Percentiles rank a stretch among this genome's conserved stretches.
Evolutionary conservation across 1,139 yeast species (phyloP).

Genomic region (Sugiyamaella pinicola): DNA sequence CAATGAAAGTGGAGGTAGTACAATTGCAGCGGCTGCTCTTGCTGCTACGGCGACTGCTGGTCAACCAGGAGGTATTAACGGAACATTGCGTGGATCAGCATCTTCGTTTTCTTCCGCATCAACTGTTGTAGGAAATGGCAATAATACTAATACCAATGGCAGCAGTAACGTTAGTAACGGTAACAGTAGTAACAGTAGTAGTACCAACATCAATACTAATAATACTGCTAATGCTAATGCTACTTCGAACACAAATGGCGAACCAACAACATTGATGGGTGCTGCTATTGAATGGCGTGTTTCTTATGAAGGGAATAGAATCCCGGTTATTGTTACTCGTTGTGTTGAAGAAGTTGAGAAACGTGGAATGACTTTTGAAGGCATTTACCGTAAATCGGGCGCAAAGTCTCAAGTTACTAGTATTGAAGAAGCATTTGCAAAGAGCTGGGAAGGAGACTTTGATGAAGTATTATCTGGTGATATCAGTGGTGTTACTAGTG

Average conservation of each 20-base stretch:
- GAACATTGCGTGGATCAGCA: neutral
- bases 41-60: conserved; percentile 15
- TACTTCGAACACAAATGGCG: neutral
- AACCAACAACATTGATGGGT: conserved; percentile 32
- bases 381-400: conserved; percentile 89
- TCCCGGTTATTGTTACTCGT: conserved; percentile 72
- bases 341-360: conserved; percentile 80
- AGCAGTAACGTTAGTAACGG: neutral
- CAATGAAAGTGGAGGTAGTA: conserved; percentile 9
- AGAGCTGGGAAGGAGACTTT: conserved; percentile 31
- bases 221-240: neutral
- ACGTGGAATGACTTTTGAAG: conserved; percentile 74
- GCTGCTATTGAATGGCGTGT: conserved; percentile 41
- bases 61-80: conserved; percentile 12
- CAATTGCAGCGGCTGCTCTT: conserved; percentile 10
- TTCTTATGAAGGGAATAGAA: conserved; percentile 56
- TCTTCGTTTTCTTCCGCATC: conserved; percentile 13
- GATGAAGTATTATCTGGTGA: conserved; percentile 62
- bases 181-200: conserved; percentile 5
- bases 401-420: conserved; percentile 73
- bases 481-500: conserved; percentile 83
- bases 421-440: conserved; percentile 48
- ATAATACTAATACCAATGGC: conserved; percentile 3
- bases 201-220: conserved; percentile 5
- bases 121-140: conserved; percentile 6